Evolutionary conservation across 257 asterid species (phyloP), one percentile per base, ranked within the genome.

Genomic region (Solanum raphanifolium): DNA sequence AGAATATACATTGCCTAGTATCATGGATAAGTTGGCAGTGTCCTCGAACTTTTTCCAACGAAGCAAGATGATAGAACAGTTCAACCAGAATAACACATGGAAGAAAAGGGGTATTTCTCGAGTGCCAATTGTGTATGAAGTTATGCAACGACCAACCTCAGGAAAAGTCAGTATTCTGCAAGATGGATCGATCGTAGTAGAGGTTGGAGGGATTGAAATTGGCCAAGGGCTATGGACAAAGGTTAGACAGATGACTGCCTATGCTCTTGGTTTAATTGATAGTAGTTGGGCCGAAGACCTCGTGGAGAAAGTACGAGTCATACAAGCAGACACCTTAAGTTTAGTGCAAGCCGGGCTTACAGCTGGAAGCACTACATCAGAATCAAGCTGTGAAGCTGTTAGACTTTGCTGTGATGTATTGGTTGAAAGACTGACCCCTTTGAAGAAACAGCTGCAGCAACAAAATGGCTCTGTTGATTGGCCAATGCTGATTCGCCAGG

Each of bases 151-250:
- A 84, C 89, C 94, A 1, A 90, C 91, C 21, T 94, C 98, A 0
- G 98, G 95, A 60, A 94, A 92, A 91, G 98, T 95, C 62, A 95
- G 98, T 90, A 90, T 95, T 41, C 93, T 95, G 48, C 48, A 88
- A 79, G 98, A 95, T 86, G 98, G 98, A 13, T 92, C 94, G 4
- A 86, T 93, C 29, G 94, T 92, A 43, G 98, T 95, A 9, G 98
- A 95, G 90, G 94, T 95, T 32, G 98, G 98, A 74, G 98, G 98
- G 66, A 89, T 94, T 81, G 98, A 95, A 60, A 25, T 95, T 68
- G 98, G 98, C 23, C 98, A 95, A 89, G 98, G 98, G 89, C 94
- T 95, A 38, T 93, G 93, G 95, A 95, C 98, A 13, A 95, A 95
- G 92, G 98, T 93, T 34, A 93, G 88, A 87, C 96, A 95, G 84